Evolutionary conservation across 768 basidiomycete genomes (phyloP), one percentile per base, ranked within the genome.

Genomic region (Russula dissimulans): DNA sequence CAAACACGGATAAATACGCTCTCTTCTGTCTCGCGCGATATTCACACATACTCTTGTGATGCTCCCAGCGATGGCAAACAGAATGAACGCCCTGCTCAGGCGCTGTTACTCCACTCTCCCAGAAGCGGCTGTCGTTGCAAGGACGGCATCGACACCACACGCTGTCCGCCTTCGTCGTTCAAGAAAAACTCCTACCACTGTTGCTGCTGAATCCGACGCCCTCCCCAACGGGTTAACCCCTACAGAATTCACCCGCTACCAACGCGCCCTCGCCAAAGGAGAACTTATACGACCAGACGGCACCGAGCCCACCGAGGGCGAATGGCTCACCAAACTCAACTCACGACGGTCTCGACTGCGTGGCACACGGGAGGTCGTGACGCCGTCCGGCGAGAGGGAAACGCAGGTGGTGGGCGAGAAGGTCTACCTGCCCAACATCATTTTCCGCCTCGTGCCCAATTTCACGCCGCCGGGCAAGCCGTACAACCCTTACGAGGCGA

Each of bases 401-500:
- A 74, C 76, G 9, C 74, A 79, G 64, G 81, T 92, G 56, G 80
- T 91, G 56, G 94, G 89, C 56, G 84, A 87, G 67, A 84, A 83
- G 64, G 78, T 97, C 26, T 97, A 93, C 75, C 85, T 97, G 41
- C 94, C 94, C 43, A 95, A 97, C 72, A 78, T 87, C 69, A 72
- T 89, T 62, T 86, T 95, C 72, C 80, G 81, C 58, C 78, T 97
- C 58, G 84, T 95, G 46, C 84, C 90, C 26, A 97, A 97, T 71
- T 75, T 86, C 65, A 93, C 91, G 0, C 84, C 80, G 0, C 72
- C 74, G 3, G 89, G 87, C 0, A 76, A 88, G 65, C 78, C 91
- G 1, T 97, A 97, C 78, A 95, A 97, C 63, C 93, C 94, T 1
- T 93, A 87, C 76, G 87, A 93, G 71, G 94, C 93, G 9, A 97